These are phyloP conservation scores for Wickerhamomyces sp. DNA, from an alignment of 1,139 yeast species.

Conservation along the genomic window DNA sequence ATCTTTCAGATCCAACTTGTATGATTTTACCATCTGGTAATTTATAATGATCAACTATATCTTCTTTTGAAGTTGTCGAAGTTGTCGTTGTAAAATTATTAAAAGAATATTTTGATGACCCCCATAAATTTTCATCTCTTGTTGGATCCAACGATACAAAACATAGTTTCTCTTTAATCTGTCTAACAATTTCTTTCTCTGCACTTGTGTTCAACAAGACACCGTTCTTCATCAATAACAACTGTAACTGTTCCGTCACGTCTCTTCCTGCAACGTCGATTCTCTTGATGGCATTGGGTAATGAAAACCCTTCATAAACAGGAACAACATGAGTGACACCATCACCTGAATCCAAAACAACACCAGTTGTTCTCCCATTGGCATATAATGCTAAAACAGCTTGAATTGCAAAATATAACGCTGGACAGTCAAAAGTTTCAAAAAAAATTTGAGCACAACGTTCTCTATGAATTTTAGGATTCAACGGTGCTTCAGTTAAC, in stretches of 20 bases:
- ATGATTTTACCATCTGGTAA: slow-evolving; percentile 81
- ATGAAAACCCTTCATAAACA: slow-evolving; percentile 80
- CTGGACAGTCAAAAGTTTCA: slow-evolving; percentile 84
- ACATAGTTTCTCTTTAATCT: slow-evolving; percentile 72
- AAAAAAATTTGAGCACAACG: slow-evolving; percentile 72
- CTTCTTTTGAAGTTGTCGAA: slow-evolving; percentile 4
- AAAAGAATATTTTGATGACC: slow-evolving; percentile 21
- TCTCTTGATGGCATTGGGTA: slow-evolving; percentile 68
- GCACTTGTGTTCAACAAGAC: slow-evolving; percentile 59
- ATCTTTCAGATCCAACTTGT: slow-evolving; percentile 61
- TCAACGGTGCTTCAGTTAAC: slow-evolving; percentile 86
- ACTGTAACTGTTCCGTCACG: slow-evolving; percentile 68
- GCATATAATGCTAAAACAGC: slow-evolving; percentile 85
- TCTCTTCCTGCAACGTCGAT: slow-evolving; percentile 87
- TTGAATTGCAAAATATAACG: slow-evolving; percentile 76
- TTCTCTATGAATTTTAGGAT: slow-evolving; percentile 68
- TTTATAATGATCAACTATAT: slow-evolving; percentile 41
- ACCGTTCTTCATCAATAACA: slow-evolving; percentile 64
- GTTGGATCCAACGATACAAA: slow-evolving; percentile 65
- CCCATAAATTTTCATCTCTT: slow-evolving; percentile 60
- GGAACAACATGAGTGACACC: slow-evolving; percentile 90
- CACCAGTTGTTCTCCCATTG: slow-evolving; percentile 86
- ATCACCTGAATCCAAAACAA: slow-evolving; percentile 86
- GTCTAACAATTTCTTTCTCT: slow-evolving; percentile 76
- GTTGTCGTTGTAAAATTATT: slow-evolving; percentile 6